Evolutionary conservation across 2,329 filamentous ascomycete genomes (phyloP).

Genomic region (Zalaria obscura): DNA sequence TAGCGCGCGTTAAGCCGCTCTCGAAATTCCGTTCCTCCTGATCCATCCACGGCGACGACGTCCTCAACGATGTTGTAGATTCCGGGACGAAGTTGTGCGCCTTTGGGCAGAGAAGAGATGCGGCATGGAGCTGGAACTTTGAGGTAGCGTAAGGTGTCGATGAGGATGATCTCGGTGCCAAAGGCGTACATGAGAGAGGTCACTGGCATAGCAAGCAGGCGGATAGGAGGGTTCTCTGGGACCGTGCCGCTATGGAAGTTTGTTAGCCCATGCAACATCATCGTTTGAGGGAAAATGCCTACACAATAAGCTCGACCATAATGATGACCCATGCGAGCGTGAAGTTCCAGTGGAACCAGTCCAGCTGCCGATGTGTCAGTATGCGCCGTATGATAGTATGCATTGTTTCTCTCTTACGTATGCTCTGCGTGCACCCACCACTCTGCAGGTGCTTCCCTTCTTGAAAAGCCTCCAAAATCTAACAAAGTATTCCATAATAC

Average conservation of each 20-base stretch:
- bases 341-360: conserved; percentile 46
- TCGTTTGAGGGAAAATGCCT: conserved; percentile 8
- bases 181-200: conserved; percentile 38
- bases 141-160: conserved; percentile 33
- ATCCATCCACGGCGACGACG: conserved; percentile 38
- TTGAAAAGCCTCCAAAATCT: conserved; percentile 35
- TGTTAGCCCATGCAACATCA: conserved; percentile 3
- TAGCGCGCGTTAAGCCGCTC: conserved; percentile 37
- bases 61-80: conserved; percentile 43
- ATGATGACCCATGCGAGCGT: conserved; percentile 40
- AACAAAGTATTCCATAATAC: conserved; percentile 39
- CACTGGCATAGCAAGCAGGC: conserved; percentile 38
- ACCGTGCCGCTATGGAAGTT: conserved; percentile 25
- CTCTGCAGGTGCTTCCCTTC: conserved; percentile 37
- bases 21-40: conserved; percentile 37
- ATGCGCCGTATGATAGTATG: not conserved
- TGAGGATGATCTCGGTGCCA: conserved; percentile 34
- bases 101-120: conserved; percentile 37
- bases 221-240: conserved; percentile 33
- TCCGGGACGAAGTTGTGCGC: conserved; percentile 36
- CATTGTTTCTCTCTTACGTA: conserved; percentile 15
- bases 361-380: conserved; percentile 23
- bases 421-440: conserved; percentile 30
- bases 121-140: conserved; percentile 33
- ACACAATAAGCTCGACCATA: conserved; percentile 42